Evolutionary conservation across 768 basidiomycete species (phyloP).

Genomic region (Mycena venus): DNA sequence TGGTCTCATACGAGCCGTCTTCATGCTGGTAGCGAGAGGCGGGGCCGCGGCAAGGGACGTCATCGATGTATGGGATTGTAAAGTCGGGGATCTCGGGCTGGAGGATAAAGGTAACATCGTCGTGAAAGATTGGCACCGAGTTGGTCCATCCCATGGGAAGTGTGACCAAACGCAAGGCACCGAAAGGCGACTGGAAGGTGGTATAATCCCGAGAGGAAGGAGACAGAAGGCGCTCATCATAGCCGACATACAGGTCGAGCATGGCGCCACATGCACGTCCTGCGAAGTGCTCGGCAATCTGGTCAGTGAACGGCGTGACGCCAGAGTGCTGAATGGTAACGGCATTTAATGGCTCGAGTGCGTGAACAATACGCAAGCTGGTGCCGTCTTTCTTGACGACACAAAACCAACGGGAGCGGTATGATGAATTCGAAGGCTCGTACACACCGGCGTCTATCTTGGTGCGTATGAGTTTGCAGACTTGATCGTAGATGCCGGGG

Average conservation of each 20-base stretch:
- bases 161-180: constrained; percentile 34
- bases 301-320: too few species aligned
- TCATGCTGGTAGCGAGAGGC: too few species aligned
- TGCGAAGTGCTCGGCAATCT: too few species aligned
- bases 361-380: constrained; percentile 32
- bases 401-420: too few species aligned
- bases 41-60: constrained; percentile 14
- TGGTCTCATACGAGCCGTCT: constrained; percentile 25
- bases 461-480: constrained; percentile 17
- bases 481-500: constrained; percentile 38
- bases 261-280: too few species aligned
- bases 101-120: not conserved
- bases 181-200: constrained; percentile 47
- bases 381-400: constrained; percentile 34
- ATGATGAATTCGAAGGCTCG: too few species aligned
- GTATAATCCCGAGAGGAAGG: constrained; percentile 44
- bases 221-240: constrained; percentile 42
- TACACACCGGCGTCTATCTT: constrained; percentile 9
- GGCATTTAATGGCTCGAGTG: constrained; percentile 34
- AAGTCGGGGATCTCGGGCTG: constrained; percentile 17
- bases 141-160: constrained; percentile 51
- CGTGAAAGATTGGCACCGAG: too few species aligned
- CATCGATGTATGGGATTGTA: constrained; percentile 28
- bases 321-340: too few species aligned
- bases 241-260: constrained; percentile 43